A percentile compares a stretch with the other conserved stretches of the same genome.
These are phyloP conservation scores for Eucommia ulmoides DNA, from an alignment of 257 asterid genomes.

Conservation along the genomic window DNA sequence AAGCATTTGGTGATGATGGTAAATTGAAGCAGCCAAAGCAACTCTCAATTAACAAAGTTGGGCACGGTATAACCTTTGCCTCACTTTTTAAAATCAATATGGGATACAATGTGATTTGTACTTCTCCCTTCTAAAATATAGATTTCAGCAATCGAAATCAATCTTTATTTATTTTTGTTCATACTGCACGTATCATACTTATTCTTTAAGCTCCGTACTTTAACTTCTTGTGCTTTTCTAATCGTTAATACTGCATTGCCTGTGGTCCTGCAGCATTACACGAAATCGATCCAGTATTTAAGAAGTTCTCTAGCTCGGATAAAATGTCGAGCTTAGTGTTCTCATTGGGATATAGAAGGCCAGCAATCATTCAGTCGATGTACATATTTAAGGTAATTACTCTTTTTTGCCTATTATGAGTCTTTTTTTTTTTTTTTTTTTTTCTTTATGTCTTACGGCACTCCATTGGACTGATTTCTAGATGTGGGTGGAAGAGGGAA, in stretches of 20 bases:
- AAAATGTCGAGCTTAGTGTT: conserved; percentile 31
- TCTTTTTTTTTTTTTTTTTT: too few relatives aligned
- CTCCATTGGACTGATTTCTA: too few relatives aligned
- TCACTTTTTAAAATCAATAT: not conserved
- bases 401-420: not conserved
- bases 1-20: conserved; percentile 61
- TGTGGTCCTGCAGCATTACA: conserved; percentile 43
- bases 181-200: too few relatives aligned
- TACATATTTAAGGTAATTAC: conserved; percentile 82
- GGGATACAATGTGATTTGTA: not conserved
- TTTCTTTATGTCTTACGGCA: too few relatives aligned
- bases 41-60: conserved; percentile 75
- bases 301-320: conserved; percentile 58
- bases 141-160: too few relatives aligned
- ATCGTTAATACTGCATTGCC: not conserved
- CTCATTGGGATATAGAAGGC: conserved; percentile 56
- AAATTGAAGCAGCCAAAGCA: conserved; percentile 60
- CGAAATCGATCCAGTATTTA: conserved; percentile 52
- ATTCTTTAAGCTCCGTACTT: too few relatives aligned
- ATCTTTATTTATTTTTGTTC: too few relatives aligned
- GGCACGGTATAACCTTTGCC: conserved; percentile 86
- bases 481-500: too few relatives aligned
- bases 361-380: conserved; percentile 63
- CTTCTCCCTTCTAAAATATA: not conserved
- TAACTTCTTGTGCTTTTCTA: not conserved